Evolutionary conservation across 768 basidiomycete genomes (phyloP), one percentile per base, ranked within the genome.

Genomic region (Flagelloscypha sp.): DNA sequence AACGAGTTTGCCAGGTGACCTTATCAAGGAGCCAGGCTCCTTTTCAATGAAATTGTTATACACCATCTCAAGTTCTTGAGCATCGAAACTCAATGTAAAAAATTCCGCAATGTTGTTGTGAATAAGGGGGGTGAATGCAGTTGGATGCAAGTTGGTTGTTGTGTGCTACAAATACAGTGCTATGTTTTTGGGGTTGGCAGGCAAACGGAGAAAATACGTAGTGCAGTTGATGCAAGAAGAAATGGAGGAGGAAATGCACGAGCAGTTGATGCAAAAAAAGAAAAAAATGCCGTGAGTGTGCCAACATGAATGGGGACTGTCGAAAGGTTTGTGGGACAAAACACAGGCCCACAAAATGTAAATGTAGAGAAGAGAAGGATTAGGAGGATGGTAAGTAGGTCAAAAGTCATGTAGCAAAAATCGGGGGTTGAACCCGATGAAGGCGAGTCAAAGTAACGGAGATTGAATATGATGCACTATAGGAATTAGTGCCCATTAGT

Each of bases 351-450:
- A 47, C 24, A 23, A 28, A 27, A 21, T 12, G 48, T 53, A 52
- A 54, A 51, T 48, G 54, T 50, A 30, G 41, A 18, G 29, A 35
- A 30, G 38, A 21, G 42, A 36, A 24, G 12, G 30, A 37, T 18
- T 30, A 42, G 38, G 37, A 27, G 33, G 48, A 43, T 44, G 45
- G 48, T 54, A 45, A 46, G 52, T 36, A 51, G 40, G 48, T 47
- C 46, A 54, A 56, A 58, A 51, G 61, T n/a, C n/a, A n/a, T n/a
- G n/a, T n/a, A n/a, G n/a, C n/a, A 55, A 58, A 61, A 61, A 66
- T 70, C 79, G 81, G 82, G 81, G 81, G 84, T 86, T 86, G 84
- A 86, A 86, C 84, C 84, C 81, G 81, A 68, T 53, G 47, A 49
- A 38, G 36, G 40, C 41, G 27, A 34, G 37, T 47, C 35, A 37